Evolutionary conservation across 2,329 filamentous ascomycete genomes (phyloP).

Genomic region (Colletotrichum gloeosporioides): DNA sequence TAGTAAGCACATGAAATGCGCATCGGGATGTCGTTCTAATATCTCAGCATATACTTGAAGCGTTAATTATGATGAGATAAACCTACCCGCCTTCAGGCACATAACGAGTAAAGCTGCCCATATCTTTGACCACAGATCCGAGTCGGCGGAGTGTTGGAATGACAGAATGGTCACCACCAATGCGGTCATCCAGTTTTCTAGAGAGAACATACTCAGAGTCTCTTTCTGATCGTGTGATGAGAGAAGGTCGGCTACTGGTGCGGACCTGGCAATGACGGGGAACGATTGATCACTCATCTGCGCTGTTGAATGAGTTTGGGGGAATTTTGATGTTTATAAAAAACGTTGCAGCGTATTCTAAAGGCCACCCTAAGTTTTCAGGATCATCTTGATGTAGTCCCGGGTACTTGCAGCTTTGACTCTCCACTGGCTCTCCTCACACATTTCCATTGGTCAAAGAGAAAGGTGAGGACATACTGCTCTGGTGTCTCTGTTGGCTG

Average conservation of each 20-base stretch:
- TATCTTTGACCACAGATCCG: too few species aligned
- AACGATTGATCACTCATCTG: fast-evolving
- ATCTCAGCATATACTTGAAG: background rate
- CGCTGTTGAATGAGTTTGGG: background rate
- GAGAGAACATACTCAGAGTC: background rate
- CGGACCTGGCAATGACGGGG: too few species aligned
- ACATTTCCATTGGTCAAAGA: background rate
- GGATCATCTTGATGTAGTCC: fast-evolving
- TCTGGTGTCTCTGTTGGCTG: fast-evolving
- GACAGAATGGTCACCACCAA: too few species aligned
- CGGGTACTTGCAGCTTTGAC: background rate
- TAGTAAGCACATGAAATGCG: too few species aligned
- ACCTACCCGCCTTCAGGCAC: too few species aligned
- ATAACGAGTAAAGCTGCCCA: too few species aligned
- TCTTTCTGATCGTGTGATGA: fast-evolving
- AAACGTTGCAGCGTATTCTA: fast-evolving
- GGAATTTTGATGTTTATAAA: fast-evolving
- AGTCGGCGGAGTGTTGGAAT: too few species aligned
- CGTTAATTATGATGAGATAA: too few species aligned
- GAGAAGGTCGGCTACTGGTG: background rate
- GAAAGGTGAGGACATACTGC: background rate
- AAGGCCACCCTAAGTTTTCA: fast-evolving
- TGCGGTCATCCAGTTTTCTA: too few species aligned
- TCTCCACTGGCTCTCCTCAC: background rate
- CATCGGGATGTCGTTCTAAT: too few species aligned